Percentiles rank a stretch among this genome's conserved stretches.
phyloP scores from a whole-genome alignment of 2,329 filamentous ascomycete species.

The Pseudocercospora pini-densiflorae region DNA sequence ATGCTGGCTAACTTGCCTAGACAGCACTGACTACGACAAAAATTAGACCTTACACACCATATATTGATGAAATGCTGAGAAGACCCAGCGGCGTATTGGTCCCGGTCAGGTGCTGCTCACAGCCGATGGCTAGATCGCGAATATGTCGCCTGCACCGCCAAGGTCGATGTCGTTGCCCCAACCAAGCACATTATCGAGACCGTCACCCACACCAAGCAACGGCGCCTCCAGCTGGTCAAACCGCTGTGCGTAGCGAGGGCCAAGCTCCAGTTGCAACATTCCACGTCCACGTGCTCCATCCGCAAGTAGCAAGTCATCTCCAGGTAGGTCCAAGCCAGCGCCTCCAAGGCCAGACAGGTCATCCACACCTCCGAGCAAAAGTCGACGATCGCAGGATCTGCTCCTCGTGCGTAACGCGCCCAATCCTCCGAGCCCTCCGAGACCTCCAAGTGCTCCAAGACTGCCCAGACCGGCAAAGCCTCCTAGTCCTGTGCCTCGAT shows the following conservation, averaged over 20 bases:
- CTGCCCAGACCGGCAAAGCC: conserved; percentile 8
- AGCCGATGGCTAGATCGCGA: background rate
- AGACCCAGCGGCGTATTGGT: background rate
- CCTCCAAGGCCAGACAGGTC: background rate
- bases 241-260: conserved; percentile 17
- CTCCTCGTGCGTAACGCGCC: background rate
- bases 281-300: conserved; percentile 6
- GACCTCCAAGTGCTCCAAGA: background rate
- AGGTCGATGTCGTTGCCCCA: conserved; percentile 7
- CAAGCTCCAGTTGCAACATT: conserved; percentile 17
- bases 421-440: background rate
- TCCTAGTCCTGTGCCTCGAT: background rate
- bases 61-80: background rate
- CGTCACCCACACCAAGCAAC: conserved; percentile 1
- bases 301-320: conserved; percentile 6
- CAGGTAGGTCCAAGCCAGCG: background rate
- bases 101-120: background rate
- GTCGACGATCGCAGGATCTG: background rate
- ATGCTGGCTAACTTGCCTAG: background rate
- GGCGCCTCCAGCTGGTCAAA: conserved; percentile 7
- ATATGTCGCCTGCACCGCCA: background rate
- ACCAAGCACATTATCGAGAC: conserved; percentile 2
- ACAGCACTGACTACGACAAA: background rate
- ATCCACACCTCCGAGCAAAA: conserved; percentile 1
- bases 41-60: background rate